Base-by-base conservation (phyloP, 208 protist genomes). In the Trypanosoma congolense region DNA sequence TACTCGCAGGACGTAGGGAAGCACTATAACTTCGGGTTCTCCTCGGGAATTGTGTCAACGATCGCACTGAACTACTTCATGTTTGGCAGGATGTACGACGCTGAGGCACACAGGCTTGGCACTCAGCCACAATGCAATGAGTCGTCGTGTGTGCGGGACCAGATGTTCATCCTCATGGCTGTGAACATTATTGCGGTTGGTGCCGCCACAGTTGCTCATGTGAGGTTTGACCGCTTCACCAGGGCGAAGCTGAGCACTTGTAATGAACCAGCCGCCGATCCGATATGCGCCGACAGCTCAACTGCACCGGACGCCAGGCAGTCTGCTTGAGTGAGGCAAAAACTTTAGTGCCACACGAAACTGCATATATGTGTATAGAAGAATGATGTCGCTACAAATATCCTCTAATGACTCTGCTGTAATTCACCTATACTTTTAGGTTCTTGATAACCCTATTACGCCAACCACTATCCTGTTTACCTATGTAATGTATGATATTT, bases 31-130 rank as follows among this genome's bases (percentile, higher is more conserved):
- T 82, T 87, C 21, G 42, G 42, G 10, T 46, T 49, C 61, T 83
- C 47, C 80, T 78, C 50, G 53, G 61, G 9, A 70, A 63, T 6
- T 80, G 66, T 38, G 75, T 85, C 42, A 62, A 80, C 53, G 71
- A 85, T 90, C 46, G 59, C 55, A 26, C 56, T 90, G 12, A 90
- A 90, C 61, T 76, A 64, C 41, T 80, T 87, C 61, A 85, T 84
- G 77, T 90, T 85, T 41, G 83, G 78, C 12, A 67, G 38, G 29
- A 62, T 87, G 50, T 87, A 70, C 55, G 83, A 87, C 58, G 56
- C 52, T 38, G 64, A 75, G 45, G 77, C 65, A 12, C 54, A 53
- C 26, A 38, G 33, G 26, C 56, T 72, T 16, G 43, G 50, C 3
- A 65, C 68, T 10, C 33, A 61, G 1, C 78, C 78, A n/a, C 61